Conservation (phyloP, 2,329 filamentous ascomycete species). For the Aureobasidium sp. region DNA sequence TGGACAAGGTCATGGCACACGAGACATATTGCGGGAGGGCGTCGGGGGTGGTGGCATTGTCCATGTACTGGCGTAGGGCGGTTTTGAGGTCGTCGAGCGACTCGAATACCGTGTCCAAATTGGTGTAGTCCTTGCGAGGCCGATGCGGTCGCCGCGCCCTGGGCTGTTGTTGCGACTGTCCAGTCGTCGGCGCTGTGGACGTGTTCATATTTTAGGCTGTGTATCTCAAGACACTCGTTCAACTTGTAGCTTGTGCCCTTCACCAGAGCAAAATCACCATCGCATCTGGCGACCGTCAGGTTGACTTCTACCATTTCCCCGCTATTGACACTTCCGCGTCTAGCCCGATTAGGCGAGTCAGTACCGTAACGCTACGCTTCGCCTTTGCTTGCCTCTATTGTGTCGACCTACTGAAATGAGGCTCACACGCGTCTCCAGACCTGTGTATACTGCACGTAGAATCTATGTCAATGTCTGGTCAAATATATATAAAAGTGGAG, state of each 20-base stretch:
- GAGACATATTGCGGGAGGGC: conserved; percentile 9
- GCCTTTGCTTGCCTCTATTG: too few species aligned
- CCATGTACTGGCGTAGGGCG: conserved; percentile 13
- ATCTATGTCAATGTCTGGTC: too few species aligned
- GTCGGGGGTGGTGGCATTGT: conserved; percentile 7
- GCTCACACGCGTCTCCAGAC: too few species aligned
- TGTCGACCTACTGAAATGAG: too few species aligned
- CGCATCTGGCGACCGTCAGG: not conserved
- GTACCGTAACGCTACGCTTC: not conserved
- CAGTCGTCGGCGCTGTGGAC: not conserved
- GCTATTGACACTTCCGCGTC: not conserved
- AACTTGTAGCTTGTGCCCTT: not conserved
- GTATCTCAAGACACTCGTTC: not conserved
- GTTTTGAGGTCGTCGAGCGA: conserved; percentile 13
- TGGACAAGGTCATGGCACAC: conserved; percentile 10
- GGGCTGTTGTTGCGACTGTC: not conserved
- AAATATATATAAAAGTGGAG: too few species aligned
- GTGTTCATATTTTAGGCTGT: not conserved
- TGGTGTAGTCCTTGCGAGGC: conserved; percentile 12
- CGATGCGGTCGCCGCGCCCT: conserved; percentile 3
- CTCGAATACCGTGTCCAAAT: conserved; percentile 11
- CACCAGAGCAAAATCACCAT: not conserved
- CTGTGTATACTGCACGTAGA: too few species aligned
- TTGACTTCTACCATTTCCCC: not conserved
- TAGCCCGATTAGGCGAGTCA: not conserved